phyloP scores from a whole-genome alignment of 2,329 filamentous ascomycete species.

The Scytalidium sp. region DNA sequence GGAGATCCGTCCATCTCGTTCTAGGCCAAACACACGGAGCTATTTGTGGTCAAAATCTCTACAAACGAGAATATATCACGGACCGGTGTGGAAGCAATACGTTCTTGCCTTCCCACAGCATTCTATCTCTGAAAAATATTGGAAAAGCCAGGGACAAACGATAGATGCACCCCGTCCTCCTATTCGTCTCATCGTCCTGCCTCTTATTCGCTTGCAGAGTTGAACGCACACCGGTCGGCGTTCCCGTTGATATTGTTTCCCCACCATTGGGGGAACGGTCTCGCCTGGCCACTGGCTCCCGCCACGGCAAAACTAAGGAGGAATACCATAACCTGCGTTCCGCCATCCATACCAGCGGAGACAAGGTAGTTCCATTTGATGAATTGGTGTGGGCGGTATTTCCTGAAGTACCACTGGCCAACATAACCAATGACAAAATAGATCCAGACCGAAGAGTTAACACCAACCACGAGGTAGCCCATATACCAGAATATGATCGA shows the following conservation, averaged over 20 bases:
- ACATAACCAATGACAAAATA: conserved; percentile 33
- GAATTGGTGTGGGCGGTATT: conserved; percentile 15
- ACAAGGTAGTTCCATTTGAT: conserved; percentile 36
- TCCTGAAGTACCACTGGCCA: conserved; percentile 33
- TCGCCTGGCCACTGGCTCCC: conserved; percentile 32
- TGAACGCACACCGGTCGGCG: not conserved
- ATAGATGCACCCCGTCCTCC: too few species aligned
- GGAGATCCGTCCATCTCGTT: too few species aligned
- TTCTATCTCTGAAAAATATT: too few species aligned
- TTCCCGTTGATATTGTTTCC: conserved; percentile 2
- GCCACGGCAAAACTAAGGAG: conserved; percentile 36
- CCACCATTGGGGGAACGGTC: not conserved
- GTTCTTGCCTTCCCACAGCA: too few species aligned
- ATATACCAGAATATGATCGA: conserved; percentile 40
- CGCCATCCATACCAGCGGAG: conserved; percentile 32
- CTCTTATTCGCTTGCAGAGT: not conserved
- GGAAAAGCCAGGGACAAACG: too few species aligned
- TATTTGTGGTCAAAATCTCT: too few species aligned
- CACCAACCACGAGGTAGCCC: conserved; percentile 39
- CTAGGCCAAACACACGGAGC: too few species aligned
- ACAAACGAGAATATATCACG: too few species aligned
- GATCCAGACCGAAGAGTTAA: conserved; percentile 33
- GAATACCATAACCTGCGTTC: conserved; percentile 35
- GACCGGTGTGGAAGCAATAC: too few species aligned
- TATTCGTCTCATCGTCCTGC: too few species aligned